A percentile compares a stretch with the other conserved stretches of the same genome.
Conservation (phyloP, 257 asterid genomes). For the Scutellaria minor region DNA sequence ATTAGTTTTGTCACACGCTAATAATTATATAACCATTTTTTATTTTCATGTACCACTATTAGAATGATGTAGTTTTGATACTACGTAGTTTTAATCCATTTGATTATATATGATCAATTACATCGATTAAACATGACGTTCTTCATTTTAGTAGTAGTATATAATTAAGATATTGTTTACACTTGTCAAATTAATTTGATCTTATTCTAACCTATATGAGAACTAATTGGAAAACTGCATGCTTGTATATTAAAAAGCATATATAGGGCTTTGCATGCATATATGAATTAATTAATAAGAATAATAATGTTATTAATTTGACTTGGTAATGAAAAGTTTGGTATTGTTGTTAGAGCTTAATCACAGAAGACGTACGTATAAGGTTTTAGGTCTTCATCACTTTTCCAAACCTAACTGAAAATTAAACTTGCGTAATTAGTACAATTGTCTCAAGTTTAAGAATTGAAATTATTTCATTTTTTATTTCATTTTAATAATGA, state of each 20-base stretch:
- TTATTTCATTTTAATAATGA: not conserved
- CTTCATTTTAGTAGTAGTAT: not conserved
- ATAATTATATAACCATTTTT: too few species aligned
- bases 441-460: constrained; percentile 3
- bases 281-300: not conserved
- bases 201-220: constrained; percentile 43
- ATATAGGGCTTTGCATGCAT: not conserved
- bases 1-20: too few species aligned
- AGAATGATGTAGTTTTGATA: too few species aligned
- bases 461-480: not conserved
- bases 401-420: constrained; percentile 47
- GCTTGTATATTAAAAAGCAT: not conserved
- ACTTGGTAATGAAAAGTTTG: constrained; percentile 35
- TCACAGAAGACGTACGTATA: constrained; percentile 38
- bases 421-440: constrained; percentile 1
- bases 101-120: too few species aligned
- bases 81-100: too few species aligned
- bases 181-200: constrained; percentile 38
- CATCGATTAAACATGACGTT: not conserved
- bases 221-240: constrained; percentile 31
- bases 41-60: too few species aligned
- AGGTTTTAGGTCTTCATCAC: constrained; percentile 43
- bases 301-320: constrained; percentile 8
- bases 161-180: constrained; percentile 10
- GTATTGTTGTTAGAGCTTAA: constrained; percentile 47